phyloP scores from a whole-genome alignment of 2,329 filamentous ascomycete species.

The Verticillium zaregamsianum region DNA sequence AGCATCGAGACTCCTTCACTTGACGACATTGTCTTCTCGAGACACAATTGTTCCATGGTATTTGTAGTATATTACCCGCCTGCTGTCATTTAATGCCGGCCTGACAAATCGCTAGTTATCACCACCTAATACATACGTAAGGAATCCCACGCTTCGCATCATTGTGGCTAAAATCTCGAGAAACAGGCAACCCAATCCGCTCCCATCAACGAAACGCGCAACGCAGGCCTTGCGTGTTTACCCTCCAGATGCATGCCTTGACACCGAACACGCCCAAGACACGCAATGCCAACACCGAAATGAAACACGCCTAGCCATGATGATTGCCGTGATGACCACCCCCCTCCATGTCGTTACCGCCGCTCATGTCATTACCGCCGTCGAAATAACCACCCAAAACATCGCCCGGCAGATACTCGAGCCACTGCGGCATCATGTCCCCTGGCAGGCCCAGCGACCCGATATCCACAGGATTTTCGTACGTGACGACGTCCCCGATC shows the following conservation, averaged over 20 bases:
- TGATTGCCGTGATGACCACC: neutral
- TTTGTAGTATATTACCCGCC: neutral
- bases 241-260: neutral
- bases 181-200: neutral
- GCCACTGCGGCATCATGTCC: conserved; percentile 67
- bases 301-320: neutral
- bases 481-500: conserved; percentile 55
- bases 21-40: too few species aligned
- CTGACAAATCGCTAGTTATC: neutral
- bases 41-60: neutral
- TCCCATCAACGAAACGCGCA: neutral
- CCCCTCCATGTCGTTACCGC: neutral
- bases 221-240: neutral
- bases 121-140: neutral
- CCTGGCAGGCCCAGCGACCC: conserved; percentile 55
- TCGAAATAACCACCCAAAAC: conserved; percentile 53
- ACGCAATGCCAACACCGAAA: neutral
- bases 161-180: neutral
- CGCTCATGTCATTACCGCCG: conserved; percentile 4
- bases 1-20: neutral
- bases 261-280: neutral
- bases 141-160: neutral
- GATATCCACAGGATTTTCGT: conserved; percentile 75
- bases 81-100: neutral
- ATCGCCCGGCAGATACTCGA: conserved; percentile 68